Evolutionary conservation across 805 yeast genomes (phyloP).

Genomic region (Ogataea sp.): DNA sequence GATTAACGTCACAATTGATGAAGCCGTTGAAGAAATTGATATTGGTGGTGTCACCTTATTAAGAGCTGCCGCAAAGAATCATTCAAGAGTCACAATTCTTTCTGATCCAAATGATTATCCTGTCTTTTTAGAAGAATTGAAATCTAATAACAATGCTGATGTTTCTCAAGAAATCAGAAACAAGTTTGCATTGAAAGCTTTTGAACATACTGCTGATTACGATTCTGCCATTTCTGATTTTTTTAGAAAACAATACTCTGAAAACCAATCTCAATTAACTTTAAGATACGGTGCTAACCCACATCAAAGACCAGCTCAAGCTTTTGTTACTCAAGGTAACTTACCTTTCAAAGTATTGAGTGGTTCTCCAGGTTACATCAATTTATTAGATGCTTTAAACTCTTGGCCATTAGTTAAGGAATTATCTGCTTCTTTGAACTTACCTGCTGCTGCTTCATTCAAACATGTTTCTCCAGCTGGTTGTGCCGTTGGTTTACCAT

Average conservation of each 20-base stretch:
- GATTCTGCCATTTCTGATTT: constrained; percentile 94
- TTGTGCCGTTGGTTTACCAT: constrained; percentile 94
- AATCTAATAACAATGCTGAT: constrained; percentile 40
- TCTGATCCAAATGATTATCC: constrained; percentile 95
- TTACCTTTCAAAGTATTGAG: constrained; percentile 89
- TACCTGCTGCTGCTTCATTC: constrained; percentile 98
- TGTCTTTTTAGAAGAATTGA: constrained; percentile 71
- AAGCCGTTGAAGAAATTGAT: constrained; percentile 98
- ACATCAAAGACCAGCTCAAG: constrained; percentile 99
- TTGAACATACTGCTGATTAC: constrained; percentile 97
- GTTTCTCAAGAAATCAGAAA: constrained; percentile 70
- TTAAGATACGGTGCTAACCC: constrained; percentile 98
- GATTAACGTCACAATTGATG: constrained; percentile 89
- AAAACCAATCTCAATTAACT: constrained; percentile 81
- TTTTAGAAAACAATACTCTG: constrained; percentile 95
- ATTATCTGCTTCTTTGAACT: constrained; percentile 83
- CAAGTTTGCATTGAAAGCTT: constrained; percentile 88
- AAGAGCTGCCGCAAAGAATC: constrained; percentile 99
- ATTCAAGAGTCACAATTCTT: constrained; percentile 88
- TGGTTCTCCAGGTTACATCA: constrained; percentile 97
- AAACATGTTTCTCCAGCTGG: constrained; percentile 99
- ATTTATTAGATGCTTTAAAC: constrained; percentile 91
- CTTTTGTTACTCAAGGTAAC: constrained; percentile 77
- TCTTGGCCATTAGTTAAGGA: constrained; percentile 99
- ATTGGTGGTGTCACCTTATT: constrained; percentile 96